Base-by-base conservation (phyloP, 2,329 filamentous ascomycete species). In the Colletotrichum musae region DNA sequence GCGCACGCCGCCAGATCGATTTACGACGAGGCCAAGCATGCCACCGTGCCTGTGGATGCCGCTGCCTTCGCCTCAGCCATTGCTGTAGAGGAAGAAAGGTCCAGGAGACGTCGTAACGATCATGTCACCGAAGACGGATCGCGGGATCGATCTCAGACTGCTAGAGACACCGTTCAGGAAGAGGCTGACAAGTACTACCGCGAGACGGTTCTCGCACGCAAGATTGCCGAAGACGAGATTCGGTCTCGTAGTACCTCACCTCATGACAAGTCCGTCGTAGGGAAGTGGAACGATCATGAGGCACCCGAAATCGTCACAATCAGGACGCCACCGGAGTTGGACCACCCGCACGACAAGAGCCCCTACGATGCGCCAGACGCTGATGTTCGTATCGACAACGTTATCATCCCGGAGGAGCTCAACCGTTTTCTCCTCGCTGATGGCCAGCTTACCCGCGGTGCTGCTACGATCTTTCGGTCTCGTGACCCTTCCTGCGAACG, bases 341-440 rank as follows among this genome's bases (percentile, higher is more conserved):
- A 85, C 39, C 78, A 82, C 5, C 76, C 75, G 64, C 78, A 81
- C 10, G 82, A 83, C 48, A 86, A 85, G 77, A 85, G 82, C 63
- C 84, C 78, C 9, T 92, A 87, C 65, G 87, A 86, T 71, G 86
- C 79, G 7, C 89, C 89, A 2, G 83, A 92, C 74, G 89, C 89
- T n/a, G 89, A 92, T 75, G 88, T 91, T 61, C 82, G 81, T 59
- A 86, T 91, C 68, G 89, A 91, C 75, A 86, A 90, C 73, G 79
- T 87, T 69, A 83, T 91, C 70, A 81, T 84, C 61, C 89, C 89
- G 5, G 77, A 77, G 48, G 86, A 91, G 36, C 77, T 89, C 63
- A 71, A 77, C 67, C 77, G 75, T 51, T 81, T 84, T 75, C 72
- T 71, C 41, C 73, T 77, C 10, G 73, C 77, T 18, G 60, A 71